phyloP scores from a whole-genome alignment of 225 moss, liverwort and hornwort genomes.

The Neckera pumila region DNA sequence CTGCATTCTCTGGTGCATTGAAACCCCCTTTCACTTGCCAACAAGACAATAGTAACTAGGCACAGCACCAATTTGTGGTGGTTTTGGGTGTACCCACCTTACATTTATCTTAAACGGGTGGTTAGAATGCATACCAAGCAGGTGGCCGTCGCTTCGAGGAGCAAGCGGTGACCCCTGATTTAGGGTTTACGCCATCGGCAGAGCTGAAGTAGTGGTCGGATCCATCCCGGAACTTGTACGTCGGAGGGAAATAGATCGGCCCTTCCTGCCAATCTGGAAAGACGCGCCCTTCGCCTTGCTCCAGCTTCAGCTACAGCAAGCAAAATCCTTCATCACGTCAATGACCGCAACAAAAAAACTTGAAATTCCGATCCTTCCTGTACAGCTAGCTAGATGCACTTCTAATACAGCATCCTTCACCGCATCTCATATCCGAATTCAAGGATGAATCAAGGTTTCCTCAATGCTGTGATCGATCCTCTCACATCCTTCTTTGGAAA shows the following conservation, averaged over 20 bases:
- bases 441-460: background rate
- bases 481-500: background rate
- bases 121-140: conserved; percentile 15
- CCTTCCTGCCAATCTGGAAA: conserved; percentile 45
- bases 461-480: background rate
- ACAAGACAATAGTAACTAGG: background rate
- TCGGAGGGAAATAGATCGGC: conserved; percentile 31
- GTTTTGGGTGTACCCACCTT: accelerated
- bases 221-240: conserved; percentile 30
- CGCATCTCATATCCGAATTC: background rate
- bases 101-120: too few relatives aligned
- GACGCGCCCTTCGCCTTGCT: conserved; percentile 40
- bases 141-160: conserved; percentile 29
- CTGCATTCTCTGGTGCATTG: too few relatives aligned
- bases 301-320: conserved; percentile 30
- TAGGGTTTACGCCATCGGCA: background rate
- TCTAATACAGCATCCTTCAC: background rate
- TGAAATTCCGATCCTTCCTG: background rate
- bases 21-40: background rate
- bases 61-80: accelerated
- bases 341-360: background rate
- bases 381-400: background rate
- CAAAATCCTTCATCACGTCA: background rate
- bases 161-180: background rate
- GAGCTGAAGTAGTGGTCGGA: conserved; percentile 25